Conservation (phyloP, 345 rosid species). For the Carallia brachiata region DNA sequence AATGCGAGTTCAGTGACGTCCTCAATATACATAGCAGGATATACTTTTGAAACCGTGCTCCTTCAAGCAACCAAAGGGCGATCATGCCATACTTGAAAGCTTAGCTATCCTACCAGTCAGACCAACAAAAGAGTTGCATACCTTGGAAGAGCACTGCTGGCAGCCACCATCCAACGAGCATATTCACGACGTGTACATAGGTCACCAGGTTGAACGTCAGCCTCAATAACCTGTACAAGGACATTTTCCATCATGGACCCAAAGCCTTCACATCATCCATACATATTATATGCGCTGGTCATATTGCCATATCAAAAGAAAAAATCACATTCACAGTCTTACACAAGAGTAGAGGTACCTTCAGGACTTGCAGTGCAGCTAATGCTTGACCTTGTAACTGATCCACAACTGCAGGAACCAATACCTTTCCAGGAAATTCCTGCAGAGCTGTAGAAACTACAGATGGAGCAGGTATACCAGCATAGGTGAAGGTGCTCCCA, state of each 20-base stretch:
- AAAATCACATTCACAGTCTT: not conserved
- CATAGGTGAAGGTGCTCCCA: slow-evolving; percentile 40
- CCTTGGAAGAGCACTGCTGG: slow-evolving; percentile 84
- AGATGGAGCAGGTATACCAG: slow-evolving; percentile 93
- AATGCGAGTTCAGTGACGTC: slow-evolving; percentile 88
- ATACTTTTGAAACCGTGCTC: slow-evolving; percentile 72
- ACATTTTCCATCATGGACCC: slow-evolving; percentile 10
- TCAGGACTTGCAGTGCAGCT: slow-evolving; percentile 78
- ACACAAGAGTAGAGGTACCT: slow-evolving; percentile 43
- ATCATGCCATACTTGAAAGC: slow-evolving; percentile 12
- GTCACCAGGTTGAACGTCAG: slow-evolving; percentile 64
- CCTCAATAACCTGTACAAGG: slow-evolving; percentile 71
- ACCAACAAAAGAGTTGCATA: slow-evolving; percentile 30
- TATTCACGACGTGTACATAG: slow-evolving; percentile 90
- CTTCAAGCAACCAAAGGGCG: slow-evolving; percentile 41
- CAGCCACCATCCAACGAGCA: slow-evolving; percentile 91
- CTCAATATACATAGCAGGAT: slow-evolving; percentile 95
- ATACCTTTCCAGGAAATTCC: slow-evolving; percentile 70
- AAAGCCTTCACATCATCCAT: not conserved
- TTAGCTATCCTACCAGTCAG: slow-evolving; percentile 6
- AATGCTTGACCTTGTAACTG: slow-evolving; percentile 88
- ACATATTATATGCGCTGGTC: not conserved
- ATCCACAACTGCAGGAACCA: slow-evolving; percentile 79
- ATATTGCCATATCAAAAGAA: not conserved
- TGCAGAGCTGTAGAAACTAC: slow-evolving; percentile 57